Evolutionary conservation across 192 early-diverging fungal species (phyloP).

Genomic region (Backusella macrospora): DNA sequence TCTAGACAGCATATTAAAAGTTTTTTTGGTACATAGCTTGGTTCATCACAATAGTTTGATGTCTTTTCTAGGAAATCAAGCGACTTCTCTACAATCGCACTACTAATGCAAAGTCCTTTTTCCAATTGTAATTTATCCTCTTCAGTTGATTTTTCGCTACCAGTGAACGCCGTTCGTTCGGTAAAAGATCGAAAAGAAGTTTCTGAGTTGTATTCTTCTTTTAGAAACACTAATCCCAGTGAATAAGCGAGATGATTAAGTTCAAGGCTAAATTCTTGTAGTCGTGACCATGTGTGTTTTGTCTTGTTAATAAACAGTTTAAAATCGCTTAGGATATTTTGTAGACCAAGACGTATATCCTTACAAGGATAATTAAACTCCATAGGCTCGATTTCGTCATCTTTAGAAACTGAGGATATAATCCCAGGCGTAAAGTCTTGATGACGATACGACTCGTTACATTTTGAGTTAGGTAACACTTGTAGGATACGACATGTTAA

Average conservation of each 20-base stretch:
- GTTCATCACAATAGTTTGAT: neutral
- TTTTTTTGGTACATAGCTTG: neutral
- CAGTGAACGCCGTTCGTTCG: neutral
- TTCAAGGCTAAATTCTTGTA: neutral
- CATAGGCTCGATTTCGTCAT: neutral
- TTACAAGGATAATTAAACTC: neutral
- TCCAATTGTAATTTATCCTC: neutral
- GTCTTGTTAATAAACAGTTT: neutral
- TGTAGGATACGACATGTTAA: neutral
- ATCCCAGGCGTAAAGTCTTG: neutral
- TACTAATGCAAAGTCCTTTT: neutral
- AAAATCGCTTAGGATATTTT: neutral
- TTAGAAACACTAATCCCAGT: neutral
- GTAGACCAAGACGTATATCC: conserved; percentile 2
- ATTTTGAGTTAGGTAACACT: neutral
- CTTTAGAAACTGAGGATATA: neutral
- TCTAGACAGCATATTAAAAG: neutral
- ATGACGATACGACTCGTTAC: neutral
- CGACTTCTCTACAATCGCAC: neutral
- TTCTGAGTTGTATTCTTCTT: neutral
- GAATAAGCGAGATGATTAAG: neutral
- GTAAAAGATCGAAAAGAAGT: neutral
- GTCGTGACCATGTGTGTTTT: neutral
- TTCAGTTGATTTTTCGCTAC: neutral
- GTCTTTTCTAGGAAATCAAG: conserved; percentile 1